Conservation (phyloP, 2,329 filamentous ascomycete species). For the Leptographium lundbergii region DNA sequence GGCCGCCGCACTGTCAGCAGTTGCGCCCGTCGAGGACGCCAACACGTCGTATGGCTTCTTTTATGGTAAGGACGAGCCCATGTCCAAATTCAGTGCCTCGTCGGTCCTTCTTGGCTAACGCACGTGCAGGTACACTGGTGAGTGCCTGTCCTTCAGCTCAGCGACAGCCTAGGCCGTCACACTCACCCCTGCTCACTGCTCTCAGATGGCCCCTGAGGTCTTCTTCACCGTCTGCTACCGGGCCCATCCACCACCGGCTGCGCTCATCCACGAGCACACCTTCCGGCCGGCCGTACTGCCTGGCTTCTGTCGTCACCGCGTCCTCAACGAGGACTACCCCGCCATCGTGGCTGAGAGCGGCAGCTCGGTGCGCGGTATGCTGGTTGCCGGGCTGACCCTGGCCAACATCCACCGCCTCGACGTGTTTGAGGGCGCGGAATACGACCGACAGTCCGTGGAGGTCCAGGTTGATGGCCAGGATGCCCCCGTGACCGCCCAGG, state of each 20-base stretch:
- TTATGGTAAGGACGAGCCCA: constrained; percentile 30
- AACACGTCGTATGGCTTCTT: constrained; percentile 34
- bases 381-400: constrained; percentile 66
- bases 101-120: not conserved
- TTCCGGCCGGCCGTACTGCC: constrained; percentile 67
- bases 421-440: constrained; percentile 68
- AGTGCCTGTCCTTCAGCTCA: not conserved
- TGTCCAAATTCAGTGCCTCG: not conserved
- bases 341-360: constrained; percentile 50
- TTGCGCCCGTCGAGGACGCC: not conserved
- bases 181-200: too few relatives aligned
- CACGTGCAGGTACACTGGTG: constrained; percentile 25
- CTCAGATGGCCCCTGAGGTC: constrained; percentile 68
- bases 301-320: constrained; percentile 57
- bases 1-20: not conserved
- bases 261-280: constrained; percentile 41
- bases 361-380: constrained; percentile 56
- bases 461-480: constrained; percentile 32
- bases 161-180: not conserved
- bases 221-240: constrained; percentile 77
- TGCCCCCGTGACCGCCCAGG: constrained; percentile 39
- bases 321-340: constrained; percentile 64
- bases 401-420: constrained; percentile 67
- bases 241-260: constrained; percentile 30
- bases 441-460: constrained; percentile 41